These are phyloP conservation scores for Turnera subulata DNA, from an alignment of 345 rosid species.

Conservation along the genomic window DNA sequence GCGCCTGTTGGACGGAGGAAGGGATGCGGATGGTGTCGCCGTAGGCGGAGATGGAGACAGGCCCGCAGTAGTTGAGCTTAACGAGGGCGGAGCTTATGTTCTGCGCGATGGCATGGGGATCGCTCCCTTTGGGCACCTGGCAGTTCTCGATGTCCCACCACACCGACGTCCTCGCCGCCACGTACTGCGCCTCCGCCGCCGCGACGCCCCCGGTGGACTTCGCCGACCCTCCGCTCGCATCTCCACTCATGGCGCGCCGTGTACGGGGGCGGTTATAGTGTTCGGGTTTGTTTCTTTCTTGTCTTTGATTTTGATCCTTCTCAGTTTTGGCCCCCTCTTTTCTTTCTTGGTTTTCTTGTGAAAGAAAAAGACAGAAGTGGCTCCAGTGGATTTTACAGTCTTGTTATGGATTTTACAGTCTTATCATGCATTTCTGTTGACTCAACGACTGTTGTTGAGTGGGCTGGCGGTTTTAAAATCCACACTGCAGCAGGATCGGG, in stretches of 20 bases:
- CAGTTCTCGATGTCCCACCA: slow-evolving; percentile 99
- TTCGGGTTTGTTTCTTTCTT: no score
- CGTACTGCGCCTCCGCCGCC: slow-evolving; percentile 51
- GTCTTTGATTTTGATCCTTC: no score
- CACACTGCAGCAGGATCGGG: no score
- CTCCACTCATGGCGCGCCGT: slow-evolving; percentile 18
- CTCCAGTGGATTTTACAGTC: no score
- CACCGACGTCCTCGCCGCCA: slow-evolving; percentile 69
- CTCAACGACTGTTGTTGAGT: no score
- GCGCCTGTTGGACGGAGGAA: slow-evolving; percentile 64
- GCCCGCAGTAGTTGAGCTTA: slow-evolving; percentile 65
- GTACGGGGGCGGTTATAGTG: no score
- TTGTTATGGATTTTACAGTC: no score
- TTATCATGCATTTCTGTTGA: no score
- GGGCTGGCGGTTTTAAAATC: no score
- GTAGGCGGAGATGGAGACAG: slow-evolving; percentile 85
- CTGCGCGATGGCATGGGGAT: slow-evolving; percentile 77
- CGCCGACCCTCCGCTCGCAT: slow-evolving; percentile 12
- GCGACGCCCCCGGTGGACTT: not conserved
- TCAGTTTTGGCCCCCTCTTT: no score
- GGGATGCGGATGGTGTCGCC: slow-evolving; percentile 79
- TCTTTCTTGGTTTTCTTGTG: no score
- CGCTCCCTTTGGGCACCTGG: slow-evolving; percentile 67
- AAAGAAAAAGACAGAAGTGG: no score
- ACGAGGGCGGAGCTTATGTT: slow-evolving; percentile 76